Evolutionary conservation across 1,284 basidiomycete genomes (phyloP), one percentile per base, ranked within the genome.

Genomic region (Rhizoctonia solani): DNA sequence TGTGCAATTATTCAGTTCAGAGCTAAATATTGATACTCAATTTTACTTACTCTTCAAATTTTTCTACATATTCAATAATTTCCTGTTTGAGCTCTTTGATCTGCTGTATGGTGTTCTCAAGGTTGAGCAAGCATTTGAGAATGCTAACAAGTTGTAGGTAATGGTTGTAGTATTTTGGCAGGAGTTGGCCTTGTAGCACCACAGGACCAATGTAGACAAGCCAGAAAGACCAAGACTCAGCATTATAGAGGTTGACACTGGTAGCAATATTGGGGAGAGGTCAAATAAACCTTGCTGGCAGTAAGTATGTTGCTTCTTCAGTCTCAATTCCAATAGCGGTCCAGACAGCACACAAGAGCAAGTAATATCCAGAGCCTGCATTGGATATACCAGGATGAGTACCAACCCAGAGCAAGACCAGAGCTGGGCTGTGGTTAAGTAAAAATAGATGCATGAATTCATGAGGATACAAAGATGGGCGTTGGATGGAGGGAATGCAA

Each of bases 271-370:
- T 78, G 0, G 77, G 80, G 0, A 78, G 69, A 0, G 75, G 72
- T 4, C 74, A 69, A 3, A 79, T 80, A 74, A 77, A 83, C 2
- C 75, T 72, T 1, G 75, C 74, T 0, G 82, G 82, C 4, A 83
- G 81, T 0, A 72, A 74, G 4, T 68, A 19, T 0, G 75, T 76
- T 0, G 68, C 73, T 69, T 11, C 69, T 32, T 19, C 78, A 68
- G 77, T 78, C 0, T 73, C 76, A 1, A 69, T 66, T 0, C 81
- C 80, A 52, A 83, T 79, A 0, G 74, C 78, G 4, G 77, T 74
- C 81, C 81, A 82, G 1, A 79, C 73, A 0, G 71, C 66, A 16
- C 68, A 44, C 23, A 32, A 47, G 23, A 56, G 29, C 46, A 53
- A 4, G 13, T 59, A 59, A 21, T 59, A 14, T 11, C 44, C 37